A percentile compares a stretch with the other conserved stretches of the same genome.
phyloP scores from a whole-genome alignment of 176 grass and related monocot species.

The Alopecurus myosuroides region DNA sequence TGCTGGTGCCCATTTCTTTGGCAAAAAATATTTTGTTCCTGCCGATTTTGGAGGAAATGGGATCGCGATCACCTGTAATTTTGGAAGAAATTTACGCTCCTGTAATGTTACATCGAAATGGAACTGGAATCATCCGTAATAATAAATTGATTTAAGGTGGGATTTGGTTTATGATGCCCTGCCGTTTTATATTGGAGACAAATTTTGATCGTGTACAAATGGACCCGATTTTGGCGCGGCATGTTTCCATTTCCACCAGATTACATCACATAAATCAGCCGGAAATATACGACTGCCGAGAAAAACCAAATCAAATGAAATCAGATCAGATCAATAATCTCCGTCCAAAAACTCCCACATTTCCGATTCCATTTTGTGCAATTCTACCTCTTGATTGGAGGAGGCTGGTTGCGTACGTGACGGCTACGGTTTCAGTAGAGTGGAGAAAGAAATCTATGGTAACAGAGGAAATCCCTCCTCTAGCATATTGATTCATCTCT shows the following conservation, averaged over 20 bases:
- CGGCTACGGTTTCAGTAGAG: no score
- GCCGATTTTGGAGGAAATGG: neutral
- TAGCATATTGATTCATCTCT: no score
- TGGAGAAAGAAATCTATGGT: no score
- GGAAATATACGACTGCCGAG: neutral
- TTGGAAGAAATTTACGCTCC: neutral
- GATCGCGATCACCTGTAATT: neutral
- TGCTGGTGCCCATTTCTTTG: neutral
- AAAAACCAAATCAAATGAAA: neutral
- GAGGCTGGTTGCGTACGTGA: no score
- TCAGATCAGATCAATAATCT: neutral
- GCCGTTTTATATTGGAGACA: neutral
- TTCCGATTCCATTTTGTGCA: no score
- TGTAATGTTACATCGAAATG: neutral
- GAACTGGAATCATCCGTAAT: neutral
- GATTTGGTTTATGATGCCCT: neutral
- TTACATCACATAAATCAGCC: neutral
- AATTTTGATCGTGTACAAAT: neutral
- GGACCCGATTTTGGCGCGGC: neutral
- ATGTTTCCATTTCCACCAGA: neutral
- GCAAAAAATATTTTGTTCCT: neutral
- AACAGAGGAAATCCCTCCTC: no score
- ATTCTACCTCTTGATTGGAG: no score
- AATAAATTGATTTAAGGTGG: neutral
- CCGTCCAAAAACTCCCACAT: no score